Conservation (phyloP, 2,329 filamentous ascomycete species). For the Cercospora brassicicola region DNA sequence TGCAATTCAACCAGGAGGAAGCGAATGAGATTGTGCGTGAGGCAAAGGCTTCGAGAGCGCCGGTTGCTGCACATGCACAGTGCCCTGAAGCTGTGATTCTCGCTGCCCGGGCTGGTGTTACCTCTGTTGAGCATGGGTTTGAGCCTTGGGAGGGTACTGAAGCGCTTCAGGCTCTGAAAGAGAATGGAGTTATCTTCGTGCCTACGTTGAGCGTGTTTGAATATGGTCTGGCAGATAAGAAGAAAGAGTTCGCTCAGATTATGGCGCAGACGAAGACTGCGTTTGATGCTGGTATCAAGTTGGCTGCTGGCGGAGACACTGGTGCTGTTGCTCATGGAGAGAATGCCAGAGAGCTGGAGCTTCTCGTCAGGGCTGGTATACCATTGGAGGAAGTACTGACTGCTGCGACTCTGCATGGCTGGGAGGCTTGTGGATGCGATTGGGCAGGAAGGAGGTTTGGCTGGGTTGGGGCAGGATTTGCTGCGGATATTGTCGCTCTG, state of each 20-base stretch:
- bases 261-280: conserved; percentile 49
- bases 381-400: conserved; percentile 53
- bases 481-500: conserved; percentile 56
- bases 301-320: conserved; percentile 57
- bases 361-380: conserved; percentile 55
- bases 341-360: conserved; percentile 55
- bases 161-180: conserved; percentile 48
- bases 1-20: conserved; percentile 33
- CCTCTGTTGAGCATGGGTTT: conserved; percentile 38
- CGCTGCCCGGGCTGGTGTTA: conserved; percentile 38
- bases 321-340: conserved; percentile 57
- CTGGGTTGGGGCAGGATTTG: conserved; percentile 51
- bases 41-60: conserved; percentile 30
- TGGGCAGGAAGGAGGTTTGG: conserved; percentile 56
- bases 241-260: conserved; percentile 12
- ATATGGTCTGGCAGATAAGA: conserved; percentile 9
- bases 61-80: conserved; percentile 37
- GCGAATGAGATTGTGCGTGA: conserved; percentile 38
- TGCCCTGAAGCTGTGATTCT: conserved; percentile 35
- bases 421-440: conserved; percentile 57
- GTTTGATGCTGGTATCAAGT: conserved; percentile 49
- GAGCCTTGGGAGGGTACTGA: conserved; percentile 40
- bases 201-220: conserved; percentile 55
- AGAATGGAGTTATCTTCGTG: conserved; percentile 52
- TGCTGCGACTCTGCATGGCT: conserved; percentile 54